These are phyloP conservation scores for Penicillium capsulatum DNA, from an alignment of 2,329 filamentous ascomycete genomes.

Conservation along the genomic window DNA sequence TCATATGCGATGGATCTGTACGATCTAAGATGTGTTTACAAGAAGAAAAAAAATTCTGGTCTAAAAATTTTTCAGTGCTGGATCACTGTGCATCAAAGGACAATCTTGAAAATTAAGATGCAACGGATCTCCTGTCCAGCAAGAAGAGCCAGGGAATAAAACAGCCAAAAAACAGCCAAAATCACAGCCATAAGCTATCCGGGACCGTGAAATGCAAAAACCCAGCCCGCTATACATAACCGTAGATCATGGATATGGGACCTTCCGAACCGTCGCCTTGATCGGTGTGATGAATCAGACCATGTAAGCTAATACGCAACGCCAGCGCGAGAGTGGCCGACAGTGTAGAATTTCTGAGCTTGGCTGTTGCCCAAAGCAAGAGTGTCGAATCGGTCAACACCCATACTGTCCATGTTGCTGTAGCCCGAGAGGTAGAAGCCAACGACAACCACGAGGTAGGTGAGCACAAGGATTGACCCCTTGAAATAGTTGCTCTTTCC, in stretches of 20 bases:
- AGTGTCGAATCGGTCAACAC: constrained; percentile 46
- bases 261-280: no score
- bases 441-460: constrained; percentile 84
- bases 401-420: constrained; percentile 50
- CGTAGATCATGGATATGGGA: no score
- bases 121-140: background rate
- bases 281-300: no score
- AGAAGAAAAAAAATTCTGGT: no score
- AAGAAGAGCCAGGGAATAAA: constrained; percentile 4
- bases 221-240: constrained; percentile 6
- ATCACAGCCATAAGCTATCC: background rate
- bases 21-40: no score
- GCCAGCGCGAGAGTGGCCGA: constrained; percentile 38
- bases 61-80: no score
- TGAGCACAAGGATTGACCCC: constrained; percentile 87
- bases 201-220: constrained; percentile 4
- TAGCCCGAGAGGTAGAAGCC: constrained; percentile 84
- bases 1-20: no score
- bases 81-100: no score
- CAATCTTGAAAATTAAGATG: no score
- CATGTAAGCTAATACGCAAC: constrained; percentile 30
- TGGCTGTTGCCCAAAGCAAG: constrained; percentile 37
- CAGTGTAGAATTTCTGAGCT: constrained; percentile 40
- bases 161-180: constrained; percentile 2
- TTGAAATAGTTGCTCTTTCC: constrained; percentile 99